phyloP scores from a whole-genome alignment of 2,329 filamentous ascomycete species.

The Bisporella sp. region DNA sequence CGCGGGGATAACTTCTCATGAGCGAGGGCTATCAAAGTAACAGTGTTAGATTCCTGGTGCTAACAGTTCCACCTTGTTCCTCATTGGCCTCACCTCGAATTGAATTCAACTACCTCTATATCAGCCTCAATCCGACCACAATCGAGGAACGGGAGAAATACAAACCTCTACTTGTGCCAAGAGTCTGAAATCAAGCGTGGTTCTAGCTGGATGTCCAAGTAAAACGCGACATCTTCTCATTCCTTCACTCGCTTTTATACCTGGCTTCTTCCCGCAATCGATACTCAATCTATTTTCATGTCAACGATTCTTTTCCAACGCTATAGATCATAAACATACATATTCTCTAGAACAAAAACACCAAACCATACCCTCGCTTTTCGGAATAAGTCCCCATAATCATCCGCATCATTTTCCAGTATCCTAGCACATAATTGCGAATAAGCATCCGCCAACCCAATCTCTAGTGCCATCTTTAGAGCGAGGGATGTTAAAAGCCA shows the following conservation, averaged over 20 bases:
- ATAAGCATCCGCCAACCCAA: conserved; percentile 37
- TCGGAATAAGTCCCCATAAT: conserved; percentile 29
- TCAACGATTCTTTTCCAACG: conserved; percentile 2
- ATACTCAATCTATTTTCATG: conserved; percentile 29
- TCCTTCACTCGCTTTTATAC: conserved; percentile 8
- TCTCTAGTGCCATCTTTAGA: conserved; percentile 41
- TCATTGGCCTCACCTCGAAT: conserved; percentile 11
- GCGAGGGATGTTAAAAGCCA: conserved; percentile 43
- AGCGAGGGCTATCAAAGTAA: conserved; percentile 29
- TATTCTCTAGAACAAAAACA: conserved; percentile 44
- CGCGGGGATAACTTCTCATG: conserved; percentile 32
- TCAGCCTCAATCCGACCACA: neutral
- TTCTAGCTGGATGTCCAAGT: conserved; percentile 7
- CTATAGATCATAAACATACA: conserved; percentile 19
- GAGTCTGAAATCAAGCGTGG: conserved; percentile 12
- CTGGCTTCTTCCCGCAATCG: conserved; percentile 31
- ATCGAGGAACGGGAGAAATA: neutral
- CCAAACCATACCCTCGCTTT: conserved; percentile 44
- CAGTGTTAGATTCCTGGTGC: neutral
- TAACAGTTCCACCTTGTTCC: neutral
- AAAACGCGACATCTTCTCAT: conserved; percentile 14
- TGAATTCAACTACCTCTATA: conserved; percentile 8
- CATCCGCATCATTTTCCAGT: conserved; percentile 3
- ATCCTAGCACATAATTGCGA: conserved; percentile 9
- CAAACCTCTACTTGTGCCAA: conserved; percentile 16